Evolutionary conservation across 2,329 filamentous ascomycete genomes (phyloP), one percentile per base, ranked within the genome.

Genomic region (Fusarium cyanostomum): DNA sequence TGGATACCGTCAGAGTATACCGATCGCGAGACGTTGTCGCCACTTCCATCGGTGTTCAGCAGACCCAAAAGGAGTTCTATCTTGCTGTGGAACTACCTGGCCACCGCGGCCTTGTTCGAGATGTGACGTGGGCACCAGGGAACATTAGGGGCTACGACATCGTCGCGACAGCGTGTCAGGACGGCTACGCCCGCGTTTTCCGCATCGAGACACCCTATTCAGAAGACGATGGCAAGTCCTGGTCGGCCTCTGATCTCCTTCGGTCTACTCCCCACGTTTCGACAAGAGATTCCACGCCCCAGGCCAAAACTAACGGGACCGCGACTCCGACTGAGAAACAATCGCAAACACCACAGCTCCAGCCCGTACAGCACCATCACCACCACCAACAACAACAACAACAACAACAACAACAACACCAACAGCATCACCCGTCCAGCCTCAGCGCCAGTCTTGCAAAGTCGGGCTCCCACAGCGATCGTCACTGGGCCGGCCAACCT

Each of bases 41-140:
- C n/a, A 77, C 78, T 34, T 81, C 78, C 46, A 83, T 83, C 62
- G 87, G 80, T 52, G 81, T 81, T 34, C 76, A 77, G 13, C 80
- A 75, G 80, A 88, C 78, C 78, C 86, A 73, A 80, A 91, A 91
- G 60, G 90, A 92, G 57, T 96, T 98, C 73, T 97, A 96, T 74
- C 86, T 92, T 8, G 93, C 93, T 0, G 88, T 89, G 16, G 90
- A 93, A 72, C 80, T 98, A 13, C 81, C 82, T 27, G 88, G 88
- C 2, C 91, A 97, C 69, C 83, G 86, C 8, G 88, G 89, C 1
- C 82, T 98, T 34, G 91, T 97, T 7, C 85, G 94, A 43, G 94
- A 97, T 74, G 86, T 97, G 2, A 89, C 92, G 3, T 99, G 95
- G 95, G 92, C 94, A 1, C 91, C 93, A 43, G 94, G 93, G 11